Conservation (phyloP, 1,139 yeast species). For the Spathaspora sp. region DNA sequence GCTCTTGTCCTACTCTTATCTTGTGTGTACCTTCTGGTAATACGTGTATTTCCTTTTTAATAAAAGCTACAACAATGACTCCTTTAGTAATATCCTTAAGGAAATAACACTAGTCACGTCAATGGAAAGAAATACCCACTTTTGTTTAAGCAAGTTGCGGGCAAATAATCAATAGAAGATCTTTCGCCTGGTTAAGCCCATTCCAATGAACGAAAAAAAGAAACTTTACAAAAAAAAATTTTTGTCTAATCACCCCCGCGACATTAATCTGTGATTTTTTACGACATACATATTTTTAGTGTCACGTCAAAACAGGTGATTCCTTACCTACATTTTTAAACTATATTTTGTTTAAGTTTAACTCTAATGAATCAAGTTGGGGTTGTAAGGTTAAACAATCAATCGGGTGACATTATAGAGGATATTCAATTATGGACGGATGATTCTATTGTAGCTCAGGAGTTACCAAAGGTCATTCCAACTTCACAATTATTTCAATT, state of each 20-base stretch:
- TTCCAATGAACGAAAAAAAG: background rate
- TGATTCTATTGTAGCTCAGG: conserved; percentile 8
- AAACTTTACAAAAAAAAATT: background rate
- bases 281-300: background rate
- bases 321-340: too few species aligned
- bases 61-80: background rate
- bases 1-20: background rate
- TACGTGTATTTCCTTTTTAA: background rate
- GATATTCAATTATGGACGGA: conserved; percentile 31
- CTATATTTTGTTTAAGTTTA: too few species aligned
- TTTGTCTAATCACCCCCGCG: background rate
- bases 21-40: background rate
- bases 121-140: background rate
- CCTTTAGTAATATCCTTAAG: background rate
- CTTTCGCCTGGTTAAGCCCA: background rate
- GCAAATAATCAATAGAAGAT: background rate
- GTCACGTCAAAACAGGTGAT: background rate
- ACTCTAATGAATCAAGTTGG: conserved; percentile 15
- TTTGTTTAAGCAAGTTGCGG: background rate
- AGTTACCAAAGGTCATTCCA: conserved; percentile 9
- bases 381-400: conserved; percentile 13
- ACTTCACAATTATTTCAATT: conserved; percentile 1
- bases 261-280: background rate
- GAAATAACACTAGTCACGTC: background rate
- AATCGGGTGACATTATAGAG: conserved; percentile 12